phyloP scores from a whole-genome alignment of 2,329 filamentous ascomycete genomes.

The Aspergillus unguis region DNA sequence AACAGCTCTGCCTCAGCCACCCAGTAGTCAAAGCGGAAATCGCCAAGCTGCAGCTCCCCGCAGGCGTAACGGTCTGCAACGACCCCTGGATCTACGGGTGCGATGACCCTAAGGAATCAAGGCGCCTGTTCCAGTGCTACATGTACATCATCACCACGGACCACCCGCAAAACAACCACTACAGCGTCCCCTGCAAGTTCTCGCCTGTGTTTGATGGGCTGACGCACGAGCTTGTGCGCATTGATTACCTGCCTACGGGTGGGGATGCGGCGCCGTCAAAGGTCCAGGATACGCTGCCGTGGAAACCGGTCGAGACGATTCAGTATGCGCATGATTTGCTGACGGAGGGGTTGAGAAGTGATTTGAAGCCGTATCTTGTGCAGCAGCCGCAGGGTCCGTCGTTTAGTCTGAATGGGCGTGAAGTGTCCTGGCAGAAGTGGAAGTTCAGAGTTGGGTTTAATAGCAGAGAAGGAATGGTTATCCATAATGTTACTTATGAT shows the following conservation, averaged over 20 bases:
- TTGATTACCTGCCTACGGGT: constrained; percentile 67
- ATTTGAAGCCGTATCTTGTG: constrained; percentile 63
- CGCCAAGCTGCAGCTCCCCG: constrained; percentile 57
- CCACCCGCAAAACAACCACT: constrained; percentile 39
- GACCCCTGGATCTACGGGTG: constrained; percentile 69
- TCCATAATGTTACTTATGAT: constrained; percentile 66
- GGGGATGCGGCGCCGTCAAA: constrained; percentile 57
- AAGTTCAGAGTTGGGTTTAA: constrained; percentile 61
- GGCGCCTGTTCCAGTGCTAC: constrained; percentile 41
- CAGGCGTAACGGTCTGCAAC: constrained; percentile 54
- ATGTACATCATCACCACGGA: constrained; percentile 38
- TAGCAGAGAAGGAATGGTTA: constrained; percentile 62
- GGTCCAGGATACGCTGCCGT: constrained; percentile 54
- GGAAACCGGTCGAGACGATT: constrained; percentile 52
- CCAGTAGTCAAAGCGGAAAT: constrained; percentile 57
- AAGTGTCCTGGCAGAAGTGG: constrained; percentile 67
- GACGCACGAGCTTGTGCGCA: constrained; percentile 63
- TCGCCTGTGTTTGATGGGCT: constrained; percentile 54
- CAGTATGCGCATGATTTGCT: constrained; percentile 63
- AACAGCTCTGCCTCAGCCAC: constrained; percentile 55
- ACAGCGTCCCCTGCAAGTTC: constrained; percentile 36
- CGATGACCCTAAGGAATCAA: constrained; percentile 37
- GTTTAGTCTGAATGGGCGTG: constrained; percentile 56
- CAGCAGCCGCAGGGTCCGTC: constrained; percentile 64
- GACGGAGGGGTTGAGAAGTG: constrained; percentile 60